Evolutionary conservation across 2,329 filamentous ascomycete genomes (phyloP), one percentile per base, ranked within the genome.

Genomic region (Colletotrichum tropicicola): DNA sequence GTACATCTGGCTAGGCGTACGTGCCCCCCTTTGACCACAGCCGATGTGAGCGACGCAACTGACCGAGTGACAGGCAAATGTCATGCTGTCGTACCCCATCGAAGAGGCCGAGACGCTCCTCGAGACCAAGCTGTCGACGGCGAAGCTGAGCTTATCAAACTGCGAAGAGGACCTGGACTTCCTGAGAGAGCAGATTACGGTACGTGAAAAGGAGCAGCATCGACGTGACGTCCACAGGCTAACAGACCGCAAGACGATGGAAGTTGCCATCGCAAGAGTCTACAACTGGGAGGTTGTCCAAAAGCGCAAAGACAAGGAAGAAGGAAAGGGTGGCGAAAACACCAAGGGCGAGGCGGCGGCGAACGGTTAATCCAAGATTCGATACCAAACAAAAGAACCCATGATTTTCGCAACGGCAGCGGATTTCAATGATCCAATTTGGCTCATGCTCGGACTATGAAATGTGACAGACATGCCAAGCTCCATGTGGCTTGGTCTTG

Each of bases 211-310:
- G 3, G 37, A 6, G 17, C 37, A 17, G 6, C 2, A 3, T 27
- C 10, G 19, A 13, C 3, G 2, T 1, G 12, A n/a, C 17, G 19
- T 12, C 8, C 28, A 35, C 53, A 32, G 47, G 58, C 53, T 57
- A 72, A 69, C 66, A 63, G 7, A 61, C 23, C 43, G n/a, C 70
- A 97, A n/a, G 93, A 98, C 94, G 0, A 91, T 99, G 83, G 96
- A 99, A 79, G 96, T 99, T 32, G 96, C 96, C 4, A 94, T 95
- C 41, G 96, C 96, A 21, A 87, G 96, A 69, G 94, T 99, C n/a
- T 98, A 99, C 80, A 99, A 99, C 79, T 98, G 96, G 95, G 96
- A 99, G 74, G 94, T 99, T 5, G 93, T 95, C 44, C 92, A 97
- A 83, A 93, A 97, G 80, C 86, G 96, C 71, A 98, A 97, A 83